Conservation (phyloP, 331 rosid genomes). For the Stylosanthes scabra region DNA sequence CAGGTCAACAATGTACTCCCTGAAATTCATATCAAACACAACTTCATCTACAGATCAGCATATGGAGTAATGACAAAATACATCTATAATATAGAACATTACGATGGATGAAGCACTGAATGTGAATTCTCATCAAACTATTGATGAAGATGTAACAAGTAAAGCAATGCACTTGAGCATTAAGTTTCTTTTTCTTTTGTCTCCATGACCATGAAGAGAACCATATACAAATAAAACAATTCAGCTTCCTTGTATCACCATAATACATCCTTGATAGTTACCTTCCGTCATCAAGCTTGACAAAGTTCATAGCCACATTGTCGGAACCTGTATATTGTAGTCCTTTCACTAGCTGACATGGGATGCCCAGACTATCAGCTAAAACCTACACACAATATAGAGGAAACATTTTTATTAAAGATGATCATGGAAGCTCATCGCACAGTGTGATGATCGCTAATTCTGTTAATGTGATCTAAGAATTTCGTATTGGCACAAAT, state of each 20-base stretch:
- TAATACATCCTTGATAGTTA: slow-evolving; percentile 44
- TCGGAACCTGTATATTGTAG: slow-evolving; percentile 87
- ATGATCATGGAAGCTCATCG: slow-evolving; percentile 6
- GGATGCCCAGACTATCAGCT: slow-evolving; percentile 90
- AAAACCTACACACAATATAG: slow-evolving; percentile 63
- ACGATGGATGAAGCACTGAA: slow-evolving; percentile 22
- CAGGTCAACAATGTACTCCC: slow-evolving; percentile 98
- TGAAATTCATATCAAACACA: slow-evolving; percentile 60
- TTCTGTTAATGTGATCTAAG: slow-evolving; percentile 28
- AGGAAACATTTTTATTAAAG: slow-evolving; percentile 10
- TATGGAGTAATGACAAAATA: slow-evolving; percentile 1
- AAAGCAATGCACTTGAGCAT: slow-evolving; percentile 7
- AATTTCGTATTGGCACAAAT: background rate
- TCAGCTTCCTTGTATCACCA: slow-evolving; percentile 32
- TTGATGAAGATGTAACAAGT: slow-evolving; percentile 14
- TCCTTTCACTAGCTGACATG: slow-evolving; percentile 95
- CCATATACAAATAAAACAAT: slow-evolving; percentile 12
- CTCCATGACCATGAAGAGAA: slow-evolving; percentile 24
- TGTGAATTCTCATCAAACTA: background rate
- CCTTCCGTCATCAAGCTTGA: slow-evolving; percentile 90
- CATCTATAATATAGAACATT: slow-evolving; percentile 15
- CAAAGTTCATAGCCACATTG: slow-evolving; percentile 93
- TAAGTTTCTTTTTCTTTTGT: background rate
- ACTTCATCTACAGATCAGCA: slow-evolving; percentile 19
- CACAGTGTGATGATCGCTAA: slow-evolving; percentile 15